phyloP scores from a whole-genome alignment of 208 protist species.

The Zelonia costaricensis region DNA sequence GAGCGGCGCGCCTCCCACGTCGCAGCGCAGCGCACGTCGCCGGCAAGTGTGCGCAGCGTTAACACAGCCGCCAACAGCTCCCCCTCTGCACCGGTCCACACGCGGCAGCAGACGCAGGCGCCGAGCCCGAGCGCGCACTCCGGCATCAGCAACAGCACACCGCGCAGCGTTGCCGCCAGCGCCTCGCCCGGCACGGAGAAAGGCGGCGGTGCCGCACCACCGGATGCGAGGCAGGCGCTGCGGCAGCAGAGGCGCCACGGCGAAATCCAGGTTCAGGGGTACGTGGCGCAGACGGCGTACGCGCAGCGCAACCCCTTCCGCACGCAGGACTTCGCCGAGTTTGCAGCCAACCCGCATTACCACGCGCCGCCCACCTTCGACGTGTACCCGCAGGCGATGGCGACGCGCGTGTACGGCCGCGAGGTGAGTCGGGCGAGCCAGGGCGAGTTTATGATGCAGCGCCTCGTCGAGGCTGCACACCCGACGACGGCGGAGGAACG shows the following conservation, averaged over 20 bases:
- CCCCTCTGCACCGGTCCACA: conserved; percentile 2
- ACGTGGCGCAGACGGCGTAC: conserved; percentile 67
- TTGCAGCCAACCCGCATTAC: conserved; percentile 55
- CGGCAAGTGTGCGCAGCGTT: too few relatives aligned
- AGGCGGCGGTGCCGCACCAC: background rate
- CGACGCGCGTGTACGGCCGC: conserved; percentile 28
- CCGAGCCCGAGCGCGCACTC: background rate
- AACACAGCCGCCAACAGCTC: background rate
- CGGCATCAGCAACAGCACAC: background rate
- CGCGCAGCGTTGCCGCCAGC: background rate
- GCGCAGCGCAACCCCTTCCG: conserved; percentile 79
- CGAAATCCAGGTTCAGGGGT: conserved; percentile 18
- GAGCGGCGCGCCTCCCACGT: too few relatives aligned
- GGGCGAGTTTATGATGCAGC: conserved; percentile 47
- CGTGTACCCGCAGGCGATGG: conserved; percentile 29
- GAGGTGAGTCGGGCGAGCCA: conserved; percentile 34
- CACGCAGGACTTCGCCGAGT: conserved; percentile 67
- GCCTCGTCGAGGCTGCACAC: conserved; percentile 32
- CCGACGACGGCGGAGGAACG: conserved; percentile 28
- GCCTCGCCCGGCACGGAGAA: background rate
- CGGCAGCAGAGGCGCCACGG: conserved; percentile 3
- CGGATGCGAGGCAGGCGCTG: conserved; percentile 6
- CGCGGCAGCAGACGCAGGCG: conserved; percentile 16
- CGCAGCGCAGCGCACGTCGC: too few relatives aligned
- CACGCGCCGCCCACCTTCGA: conserved; percentile 27